Evolutionary conservation across 108 stramenopile genomes (phyloP), one percentile per base, ranked within the genome.

Genomic region (Nannochloropsis gaditana): DNA sequence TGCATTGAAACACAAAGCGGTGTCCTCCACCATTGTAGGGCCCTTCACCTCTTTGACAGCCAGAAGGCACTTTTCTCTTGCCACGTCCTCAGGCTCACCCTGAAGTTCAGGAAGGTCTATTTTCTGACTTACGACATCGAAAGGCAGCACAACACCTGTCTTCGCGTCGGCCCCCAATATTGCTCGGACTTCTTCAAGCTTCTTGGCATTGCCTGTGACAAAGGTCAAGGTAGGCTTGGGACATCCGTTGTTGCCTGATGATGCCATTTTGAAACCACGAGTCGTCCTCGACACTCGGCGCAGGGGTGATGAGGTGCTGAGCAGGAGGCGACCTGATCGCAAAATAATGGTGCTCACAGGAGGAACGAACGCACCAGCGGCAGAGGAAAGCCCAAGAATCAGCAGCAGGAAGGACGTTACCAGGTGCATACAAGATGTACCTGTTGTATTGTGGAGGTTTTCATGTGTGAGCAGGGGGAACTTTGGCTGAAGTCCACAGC

Each of bases 161-260:
- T 73, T n/a, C n/a, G 59, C 8, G 19, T 88, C 90, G 9, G 84
- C 42, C 5, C 83, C 80, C 19, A 96, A 91, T 82, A 96, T 95
- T 44, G 92, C 88, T 82, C 91, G 82, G 21, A 97, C 96, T 92
- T 99, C 97, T 84, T 97, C 95, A 15, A 97, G 90, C 90, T 99
- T 99, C 90, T 98, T 98, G 82, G 94, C 95, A 90, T 99, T 99
- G 31, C 98, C 98, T 10, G 98, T 98, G n/a, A 99, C 97, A 90
- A 99, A 99, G 21, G 96, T 96, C 45, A 98, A 88, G 2, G 81
- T 41, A 43, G 47, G 50, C 47, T 73, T 73, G 15, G 59, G 15
- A 73, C 31, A 31, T 31, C 31, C 31, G 31, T 31, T 31, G 31
- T 31, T 31, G 31, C 31, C 31, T 31, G 59, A 73, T 4, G 59